Evolutionary conservation across 805 yeast genomes (phyloP), one percentile per base, ranked within the genome.

Genomic region (Candida sonorensis): DNA sequence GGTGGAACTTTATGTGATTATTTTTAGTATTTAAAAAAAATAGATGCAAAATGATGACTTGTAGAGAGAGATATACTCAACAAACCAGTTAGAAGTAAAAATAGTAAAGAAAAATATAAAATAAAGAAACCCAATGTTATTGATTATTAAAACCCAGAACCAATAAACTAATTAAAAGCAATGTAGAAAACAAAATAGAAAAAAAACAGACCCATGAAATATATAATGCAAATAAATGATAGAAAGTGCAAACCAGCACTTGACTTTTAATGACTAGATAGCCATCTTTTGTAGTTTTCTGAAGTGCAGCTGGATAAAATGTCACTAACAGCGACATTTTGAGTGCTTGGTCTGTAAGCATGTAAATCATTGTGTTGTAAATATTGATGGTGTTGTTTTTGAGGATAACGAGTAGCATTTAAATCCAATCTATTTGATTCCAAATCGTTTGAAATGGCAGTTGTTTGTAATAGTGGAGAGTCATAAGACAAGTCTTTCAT

Each of bases 271-370:
- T 50, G 55, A 23, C 35, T 50, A 6, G 60, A 48, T 18, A 56
- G 38, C 60, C 59, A 55, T 30, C 37, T 53, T 31, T 45, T 52
- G 34, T 56, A 55, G 30, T 55, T 55, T 27, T 53, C 55, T 7
- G 57, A 52, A 13, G 61, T 48, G 26, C 50, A 50, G 27, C 45
- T 41, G n/a, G 50, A 40, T 23, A 55, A 33, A 21, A 50, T 25
- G 29, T 52, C 55, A 24, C 55, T 46, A 18, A 55, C n/a, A n/a
- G n/a, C n/a, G n/a, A n/a, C 46, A 34, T 47, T 52, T 18, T 57
- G 46, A 11, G 52, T 45, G 7, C 43, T 22, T n/a, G 34, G 10
- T 21, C 19, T 23, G n/a, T 30, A 29, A 17, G 21, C 23, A 6
- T 15, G 27, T 15, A 25, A 21, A n/a, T 13, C 17, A 22, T 33